phyloP scores from a whole-genome alignment of 1,139 yeast genomes.

The Protomyces lactucae-debilis region DNA sequence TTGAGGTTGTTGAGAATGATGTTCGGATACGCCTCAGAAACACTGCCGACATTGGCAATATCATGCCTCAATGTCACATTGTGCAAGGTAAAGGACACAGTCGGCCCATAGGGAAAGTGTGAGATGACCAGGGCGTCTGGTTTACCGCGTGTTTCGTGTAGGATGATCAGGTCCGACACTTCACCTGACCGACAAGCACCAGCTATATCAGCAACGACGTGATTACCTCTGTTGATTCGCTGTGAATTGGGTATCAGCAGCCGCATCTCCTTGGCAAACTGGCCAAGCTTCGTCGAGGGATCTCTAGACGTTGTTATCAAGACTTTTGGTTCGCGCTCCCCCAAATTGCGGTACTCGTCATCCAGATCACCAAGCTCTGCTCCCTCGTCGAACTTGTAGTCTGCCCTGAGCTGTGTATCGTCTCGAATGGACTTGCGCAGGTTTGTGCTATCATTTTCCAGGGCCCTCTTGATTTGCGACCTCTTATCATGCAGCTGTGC shows the following conservation, averaged over 20 bases:
- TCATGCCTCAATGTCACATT: constrained; percentile 94
- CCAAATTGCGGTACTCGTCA: constrained; percentile 82
- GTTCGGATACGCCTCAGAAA: constrained; percentile 90
- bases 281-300: constrained; percentile 77
- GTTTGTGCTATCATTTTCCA: constrained; percentile 79
- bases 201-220: constrained; percentile 77
- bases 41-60: constrained; percentile 76
- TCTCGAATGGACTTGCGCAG: constrained; percentile 85
- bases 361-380: constrained; percentile 54
- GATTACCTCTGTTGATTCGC: constrained; percentile 87
- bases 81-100: constrained; percentile 88
- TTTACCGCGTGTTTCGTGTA: constrained; percentile 97
- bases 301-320: constrained; percentile 91
- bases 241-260: constrained; percentile 84
- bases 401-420: constrained; percentile 71
- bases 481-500: constrained; percentile 80
- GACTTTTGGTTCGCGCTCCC: constrained; percentile 90
- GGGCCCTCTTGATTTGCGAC: constrained; percentile 76
- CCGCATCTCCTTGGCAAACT: constrained; percentile 88
- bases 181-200: constrained; percentile 73
- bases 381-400: constrained; percentile 77
- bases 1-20: constrained; percentile 85
- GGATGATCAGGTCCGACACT: constrained; percentile 73
- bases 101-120: constrained; percentile 98
- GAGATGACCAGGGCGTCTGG: constrained; percentile 90